Evolutionary conservation across 768 basidiomycete genomes (phyloP).

Genomic region (Phylloporus sp.): DNA sequence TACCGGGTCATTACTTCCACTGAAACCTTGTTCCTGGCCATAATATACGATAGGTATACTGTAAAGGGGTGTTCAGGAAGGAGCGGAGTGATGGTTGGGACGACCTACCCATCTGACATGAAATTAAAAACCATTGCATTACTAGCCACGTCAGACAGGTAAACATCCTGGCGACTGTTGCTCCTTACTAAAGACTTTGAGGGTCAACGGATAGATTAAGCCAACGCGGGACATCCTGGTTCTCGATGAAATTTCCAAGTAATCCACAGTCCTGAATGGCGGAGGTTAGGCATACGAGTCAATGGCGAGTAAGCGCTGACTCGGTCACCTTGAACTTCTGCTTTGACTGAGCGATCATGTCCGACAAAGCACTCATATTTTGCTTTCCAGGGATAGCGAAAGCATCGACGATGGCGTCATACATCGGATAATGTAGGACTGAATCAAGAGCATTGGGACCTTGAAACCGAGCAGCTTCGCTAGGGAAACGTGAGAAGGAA

Average conservation of each 20-base stretch:
- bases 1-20: constrained; percentile 63
- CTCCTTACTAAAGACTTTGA: constrained; percentile 59
- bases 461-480: constrained; percentile 55
- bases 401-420: constrained; percentile 54
- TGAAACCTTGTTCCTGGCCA: constrained; percentile 72
- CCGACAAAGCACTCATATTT: constrained; percentile 54
- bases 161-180: background rate
- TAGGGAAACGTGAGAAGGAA: constrained; percentile 28
- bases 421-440: constrained; percentile 68
- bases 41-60: constrained; percentile 80
- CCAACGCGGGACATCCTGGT: constrained; percentile 76
- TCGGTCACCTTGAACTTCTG: constrained; percentile 41
- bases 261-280: constrained; percentile 21
- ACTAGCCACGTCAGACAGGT: constrained; percentile 30
- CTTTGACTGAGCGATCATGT: constrained; percentile 50
- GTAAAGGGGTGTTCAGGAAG: background rate
- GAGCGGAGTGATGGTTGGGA: background rate
- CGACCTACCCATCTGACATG: constrained; percentile 59
- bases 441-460: constrained; percentile 59
- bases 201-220: constrained; percentile 65
- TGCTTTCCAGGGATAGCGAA: constrained; percentile 67
- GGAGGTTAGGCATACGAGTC: background rate
- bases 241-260: constrained; percentile 77
- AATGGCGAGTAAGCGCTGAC: background rate
- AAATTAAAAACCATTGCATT: constrained; percentile 74